Base-by-base conservation (phyloP, 768 basidiomycete genomes). In the Ramaria rubella region DNA sequence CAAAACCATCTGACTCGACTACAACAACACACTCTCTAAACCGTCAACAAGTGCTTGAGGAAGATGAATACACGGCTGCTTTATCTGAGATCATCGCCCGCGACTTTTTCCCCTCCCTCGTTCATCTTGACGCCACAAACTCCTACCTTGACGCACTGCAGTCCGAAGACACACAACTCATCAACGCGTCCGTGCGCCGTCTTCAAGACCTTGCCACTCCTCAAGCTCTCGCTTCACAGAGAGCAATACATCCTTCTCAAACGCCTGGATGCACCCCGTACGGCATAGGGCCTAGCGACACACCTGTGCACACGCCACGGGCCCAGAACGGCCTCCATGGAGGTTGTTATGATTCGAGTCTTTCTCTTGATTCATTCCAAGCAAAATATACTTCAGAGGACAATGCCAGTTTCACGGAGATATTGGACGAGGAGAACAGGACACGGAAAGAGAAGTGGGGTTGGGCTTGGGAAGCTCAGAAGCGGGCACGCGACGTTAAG, bases 391-490 rank as follows among this genome's bases (percentile, higher is more conserved):
- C 96, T 1, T 96, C 94, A 0, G 94, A 97, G 67, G 96, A 99
- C 70, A 99, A 99, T 69, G 84, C 94, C 5, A 96, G 94, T 58
- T 98, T 99, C 68, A 91, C 93, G 8, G 78, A 90, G 60, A 94
- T 98, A 58, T 72, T 99, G 54, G 83, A 93, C 58, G 83, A 87
- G 54, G 95, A 97, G 75, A 98, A 99, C 67, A 73, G 77, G 68
- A 77, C 79, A 62, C 78, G 93, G 58, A 84, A 83, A 67, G 88
- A 90, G 67, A 83, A 75, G 68, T 92, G 85, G 77, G 81, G 72
- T 0, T 99, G 96, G 96, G 96, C 94, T 2, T 99, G 87, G 85
- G 87, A 91, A 40, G 94, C 93, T 6, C 93, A 98, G 76, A 76
- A 72, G 68, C 75, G 81, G 64, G 75, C 72, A 51, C 83, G 82